Conservation (phyloP, 192 early-diverging fungal species). For the Coemansia sp. region DNA sequence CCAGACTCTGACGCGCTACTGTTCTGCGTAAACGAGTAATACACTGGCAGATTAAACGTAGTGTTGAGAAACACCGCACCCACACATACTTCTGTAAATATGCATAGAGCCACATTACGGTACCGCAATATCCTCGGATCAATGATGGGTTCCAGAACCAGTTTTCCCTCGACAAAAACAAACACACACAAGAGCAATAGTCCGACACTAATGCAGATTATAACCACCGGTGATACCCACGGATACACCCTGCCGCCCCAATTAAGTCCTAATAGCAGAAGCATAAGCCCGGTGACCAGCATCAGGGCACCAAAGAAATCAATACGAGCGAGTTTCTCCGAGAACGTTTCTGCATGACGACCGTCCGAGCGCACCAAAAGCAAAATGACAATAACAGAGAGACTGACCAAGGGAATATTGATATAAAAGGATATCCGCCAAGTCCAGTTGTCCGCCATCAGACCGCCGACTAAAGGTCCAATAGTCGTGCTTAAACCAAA, state of each 20-base stretch:
- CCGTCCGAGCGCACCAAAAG: conserved; percentile 50
- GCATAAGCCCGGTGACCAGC: conserved; percentile 60
- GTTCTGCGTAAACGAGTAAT: conserved; percentile 50
- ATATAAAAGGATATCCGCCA: conserved; percentile 83
- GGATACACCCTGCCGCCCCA: conserved; percentile 70
- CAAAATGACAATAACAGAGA: conserved; percentile 54
- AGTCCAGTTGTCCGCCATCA: conserved; percentile 65
- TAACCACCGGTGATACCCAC: conserved; percentile 63
- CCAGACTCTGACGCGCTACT: conserved; percentile 49
- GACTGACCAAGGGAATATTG: conserved; percentile 74
- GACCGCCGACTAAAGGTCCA: conserved; percentile 78
- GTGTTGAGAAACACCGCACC: conserved; percentile 51
- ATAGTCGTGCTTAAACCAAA: conserved; percentile 72
- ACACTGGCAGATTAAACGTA: conserved; percentile 54
- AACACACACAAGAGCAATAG: conserved; percentile 59
- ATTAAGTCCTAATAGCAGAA: conserved; percentile 70
- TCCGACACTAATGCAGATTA: conserved; percentile 61
- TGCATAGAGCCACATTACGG: conserved; percentile 57
- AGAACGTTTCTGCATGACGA: conserved; percentile 16
- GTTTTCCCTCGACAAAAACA: conserved; percentile 65
- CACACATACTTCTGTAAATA: conserved; percentile 46
- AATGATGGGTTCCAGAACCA: conserved; percentile 80
- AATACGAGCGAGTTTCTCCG: conserved; percentile 45
- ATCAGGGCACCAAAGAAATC: conserved; percentile 65
- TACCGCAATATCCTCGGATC: conserved; percentile 63